Conservation (phyloP, 2,329 filamentous ascomycete genomes). For the Ramichloridium luteum region DNA sequence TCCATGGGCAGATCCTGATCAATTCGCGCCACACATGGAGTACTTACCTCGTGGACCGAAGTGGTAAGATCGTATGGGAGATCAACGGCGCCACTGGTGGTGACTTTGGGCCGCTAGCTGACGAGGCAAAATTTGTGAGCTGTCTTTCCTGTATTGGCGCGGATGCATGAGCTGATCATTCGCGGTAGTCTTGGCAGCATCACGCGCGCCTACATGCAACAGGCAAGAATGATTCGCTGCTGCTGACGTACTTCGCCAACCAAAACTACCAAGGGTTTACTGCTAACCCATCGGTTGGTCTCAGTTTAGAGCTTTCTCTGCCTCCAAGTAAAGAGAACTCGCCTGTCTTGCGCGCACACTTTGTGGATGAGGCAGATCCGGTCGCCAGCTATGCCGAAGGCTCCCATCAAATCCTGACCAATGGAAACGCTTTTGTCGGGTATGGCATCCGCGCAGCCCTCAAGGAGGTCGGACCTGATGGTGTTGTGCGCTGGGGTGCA, state of each 20-base stretch:
- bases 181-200: no score
- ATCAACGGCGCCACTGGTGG: slow-evolving; percentile 10
- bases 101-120: slow-evolving; percentile 7
- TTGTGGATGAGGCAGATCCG: no score
- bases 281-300: no score
- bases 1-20: slow-evolving; percentile 12
- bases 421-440: slow-evolving; percentile 11
- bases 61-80: slow-evolving; percentile 12
- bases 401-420: slow-evolving; percentile 7
- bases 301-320: no score
- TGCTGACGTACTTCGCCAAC: no score
- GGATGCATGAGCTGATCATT: no score
- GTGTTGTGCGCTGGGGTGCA: slow-evolving; percentile 6
- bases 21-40: slow-evolving; percentile 13
- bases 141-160: slow-evolving; percentile 14
- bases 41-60: slow-evolving; percentile 9
- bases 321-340: no score
- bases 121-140: background rate
- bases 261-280: no score
- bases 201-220: no score
- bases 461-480: slow-evolving; percentile 11
- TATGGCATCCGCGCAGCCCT: slow-evolving; percentile 13
- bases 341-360: no score
- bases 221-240: no score
- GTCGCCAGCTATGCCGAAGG: slow-evolving; percentile 10